Evolutionary conservation across 1,139 yeast genomes (phyloP), one percentile per base, ranked within the genome.

Genomic region (Pichia sp.): DNA sequence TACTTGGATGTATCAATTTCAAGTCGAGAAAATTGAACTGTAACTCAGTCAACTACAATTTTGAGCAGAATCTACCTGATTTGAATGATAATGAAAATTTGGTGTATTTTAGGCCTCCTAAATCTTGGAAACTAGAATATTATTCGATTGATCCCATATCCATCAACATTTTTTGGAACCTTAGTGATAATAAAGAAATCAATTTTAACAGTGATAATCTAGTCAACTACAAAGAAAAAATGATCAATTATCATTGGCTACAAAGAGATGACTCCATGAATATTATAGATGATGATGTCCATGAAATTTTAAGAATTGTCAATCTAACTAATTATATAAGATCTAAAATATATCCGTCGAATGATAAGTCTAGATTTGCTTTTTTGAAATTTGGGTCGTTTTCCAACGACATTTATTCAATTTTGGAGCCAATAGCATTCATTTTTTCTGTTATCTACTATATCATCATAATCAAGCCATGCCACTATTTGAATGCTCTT

Each of bases 101-200:
- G 1, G 68, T 90, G 2, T 55, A 75, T 23, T 90, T 80, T 60
- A 76, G 77, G 33, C 85, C 95, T 1, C 97, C 97, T 0, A 74
- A 77, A 43, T 79, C 85, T 29, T 70, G 71, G 38, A 74, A 77
- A 49, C 73, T 92, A 71, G 96, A 90, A 56, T 87, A 85, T 60
- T 84, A 80, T 54, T 81, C 97, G 0, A 64, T 85, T 4, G 68
- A 72, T 28, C 95, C 97, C 0, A 84, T 61, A 4, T 45, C 51
- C 26, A 55, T 62, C 9, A 56, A 57, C 83, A 37, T 69, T 77
- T 33, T 71, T 83, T 42, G 88, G 83, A 51, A 72, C 31, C 53
- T 61, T 3, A 58, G 11, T 34, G 54, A n/a, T 54, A 57, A 23
- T 38, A 41, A 26, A 29, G 27, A 5, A 40, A 27, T 31, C 34